Percentiles rank a stretch among this genome's conserved stretches.
phyloP scores from a whole-genome alignment of 495 filamentous ascomycete species.

The Astrocystis sublimbata region DNA sequence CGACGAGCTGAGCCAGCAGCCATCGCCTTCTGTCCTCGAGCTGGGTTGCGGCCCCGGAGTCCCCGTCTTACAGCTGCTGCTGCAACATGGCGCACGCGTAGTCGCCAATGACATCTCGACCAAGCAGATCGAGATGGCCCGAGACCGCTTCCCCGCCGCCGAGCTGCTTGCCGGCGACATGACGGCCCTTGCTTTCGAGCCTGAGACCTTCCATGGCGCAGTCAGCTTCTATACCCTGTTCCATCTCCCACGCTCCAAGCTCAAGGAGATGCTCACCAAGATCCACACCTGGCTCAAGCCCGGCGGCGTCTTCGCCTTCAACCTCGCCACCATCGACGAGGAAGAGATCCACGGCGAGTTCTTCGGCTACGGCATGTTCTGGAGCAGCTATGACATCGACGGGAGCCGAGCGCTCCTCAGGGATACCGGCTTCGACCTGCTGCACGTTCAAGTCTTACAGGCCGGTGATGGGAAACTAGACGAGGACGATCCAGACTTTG shows the following conservation, averaged over 20 bases:
- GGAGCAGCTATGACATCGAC: constrained; percentile 43
- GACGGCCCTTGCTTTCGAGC: constrained; percentile 37
- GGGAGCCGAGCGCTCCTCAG: constrained; percentile 48
- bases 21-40: constrained; percentile 34
- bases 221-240: constrained; percentile 47
- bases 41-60: constrained; percentile 47
- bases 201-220: constrained; percentile 40
- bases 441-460: constrained; percentile 30
- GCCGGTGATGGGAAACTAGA: constrained; percentile 25
- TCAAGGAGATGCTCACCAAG: constrained; percentile 33
- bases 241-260: constrained; percentile 47
- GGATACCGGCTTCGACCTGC: constrained; percentile 20
- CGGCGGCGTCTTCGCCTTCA: constrained; percentile 41
- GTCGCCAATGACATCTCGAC: constrained; percentile 45
- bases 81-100: constrained; percentile 20
- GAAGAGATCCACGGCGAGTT: constrained; percentile 17
- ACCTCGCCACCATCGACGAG: constrained; percentile 35
- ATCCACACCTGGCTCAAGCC: constrained; percentile 45
- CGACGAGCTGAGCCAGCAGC: constrained; percentile 19
- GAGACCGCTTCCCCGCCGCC: constrained; percentile 20
- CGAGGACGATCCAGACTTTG: constrained; percentile 17
- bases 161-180: constrained; percentile 43
- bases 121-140: constrained; percentile 39
- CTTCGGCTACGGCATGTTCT: constrained; percentile 44
- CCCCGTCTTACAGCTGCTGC: constrained; percentile 36